Evolutionary conservation across 73 alveolate genomes (phyloP), one percentile per base, ranked within the genome.

Genomic region (Durusdinium trenchii): DNA sequence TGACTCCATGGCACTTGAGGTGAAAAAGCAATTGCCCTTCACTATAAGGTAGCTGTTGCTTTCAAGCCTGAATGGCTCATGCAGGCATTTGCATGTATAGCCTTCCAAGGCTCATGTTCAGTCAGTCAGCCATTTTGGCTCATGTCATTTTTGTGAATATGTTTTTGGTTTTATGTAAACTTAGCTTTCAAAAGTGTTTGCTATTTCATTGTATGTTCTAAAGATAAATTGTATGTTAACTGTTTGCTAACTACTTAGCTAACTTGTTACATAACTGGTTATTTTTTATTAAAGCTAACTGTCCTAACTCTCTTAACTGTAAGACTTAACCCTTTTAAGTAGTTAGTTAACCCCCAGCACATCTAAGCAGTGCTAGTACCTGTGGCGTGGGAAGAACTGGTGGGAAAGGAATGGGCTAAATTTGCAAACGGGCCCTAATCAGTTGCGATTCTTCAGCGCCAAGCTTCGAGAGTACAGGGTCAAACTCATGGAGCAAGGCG

Each of bases 1-100:
- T 69, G 82, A 69, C 82, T 23, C 82, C 82, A 30, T 69, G 82
- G 82, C 82, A 69, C 50, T 69, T 69, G 50, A 69, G 82, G 30
- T 35, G 50, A 69, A 69, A 35, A 35, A n/a, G n/a, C n/a, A n/a
- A n/a, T n/a, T n/a, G n/a, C n/a, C n/a, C n/a, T n/a, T n/a, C n/a
- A n/a, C n/a, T n/a, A n/a, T n/a, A n/a, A n/a, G n/a, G n/a, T n/a
- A n/a, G n/a, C n/a, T n/a, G n/a, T n/a, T n/a, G n/a, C n/a, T n/a
- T n/a, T n/a, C n/a, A n/a, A n/a, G n/a, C n/a, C n/a, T n/a, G n/a
- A n/a, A n/a, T n/a, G n/a, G 78, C 78, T 64, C 78, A 64, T 64
- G 78, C 78, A 64, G 32, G 7, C 32, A 4, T 9, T 26, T 64
- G 42, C 20, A 64, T 23, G 42, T 40, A 12, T 35, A 14, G 38